Evolutionary conservation across 148 eudicot species (phyloP).

Genomic region (Persicaria maculosa): DNA sequence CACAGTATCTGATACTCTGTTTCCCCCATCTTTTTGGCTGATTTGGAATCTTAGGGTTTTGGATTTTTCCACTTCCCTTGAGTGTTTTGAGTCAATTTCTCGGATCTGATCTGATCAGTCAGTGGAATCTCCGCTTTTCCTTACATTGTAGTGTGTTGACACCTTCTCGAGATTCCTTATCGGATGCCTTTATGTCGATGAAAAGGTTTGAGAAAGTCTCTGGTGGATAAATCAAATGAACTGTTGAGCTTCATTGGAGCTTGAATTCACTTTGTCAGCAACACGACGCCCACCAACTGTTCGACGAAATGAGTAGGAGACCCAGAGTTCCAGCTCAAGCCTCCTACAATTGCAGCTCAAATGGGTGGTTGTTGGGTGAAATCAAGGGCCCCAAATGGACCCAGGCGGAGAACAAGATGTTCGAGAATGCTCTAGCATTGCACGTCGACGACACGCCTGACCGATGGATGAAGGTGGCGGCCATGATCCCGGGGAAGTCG

Average conservation of each 20-base stretch:
- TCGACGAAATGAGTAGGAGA: conserved; percentile 16
- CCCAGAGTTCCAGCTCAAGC: neutral
- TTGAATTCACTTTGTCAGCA: neutral
- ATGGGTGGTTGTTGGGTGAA: conserved; percentile 29
- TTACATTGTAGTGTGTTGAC: neutral
- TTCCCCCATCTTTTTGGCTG: neutral
- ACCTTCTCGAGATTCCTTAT: neutral
- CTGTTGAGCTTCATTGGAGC: conserved; percentile 8
- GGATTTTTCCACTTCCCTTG: neutral
- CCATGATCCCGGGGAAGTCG: conserved; percentile 72
- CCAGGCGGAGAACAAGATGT: conserved; percentile 80
- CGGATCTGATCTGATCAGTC: conserved; percentile 3
- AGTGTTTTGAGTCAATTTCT: conserved; percentile 8
- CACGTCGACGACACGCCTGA: conserved; percentile 62
- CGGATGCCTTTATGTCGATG: neutral
- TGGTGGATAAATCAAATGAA: conserved; percentile 1
- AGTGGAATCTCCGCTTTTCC: conserved; percentile 6
- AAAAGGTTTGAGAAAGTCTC: neutral
- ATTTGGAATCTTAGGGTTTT: neutral
- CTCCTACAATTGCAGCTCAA: neutral
- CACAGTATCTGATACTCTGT: neutral
- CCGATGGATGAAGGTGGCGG: conserved; percentile 70
- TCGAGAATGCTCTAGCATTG: conserved; percentile 77
- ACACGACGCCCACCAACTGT: conserved; percentile 6
- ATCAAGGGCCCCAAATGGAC: conserved; percentile 52